Evolutionary conservation across 2,329 filamentous ascomycete genomes (phyloP).

Genomic region (Xylaria sp.): DNA sequence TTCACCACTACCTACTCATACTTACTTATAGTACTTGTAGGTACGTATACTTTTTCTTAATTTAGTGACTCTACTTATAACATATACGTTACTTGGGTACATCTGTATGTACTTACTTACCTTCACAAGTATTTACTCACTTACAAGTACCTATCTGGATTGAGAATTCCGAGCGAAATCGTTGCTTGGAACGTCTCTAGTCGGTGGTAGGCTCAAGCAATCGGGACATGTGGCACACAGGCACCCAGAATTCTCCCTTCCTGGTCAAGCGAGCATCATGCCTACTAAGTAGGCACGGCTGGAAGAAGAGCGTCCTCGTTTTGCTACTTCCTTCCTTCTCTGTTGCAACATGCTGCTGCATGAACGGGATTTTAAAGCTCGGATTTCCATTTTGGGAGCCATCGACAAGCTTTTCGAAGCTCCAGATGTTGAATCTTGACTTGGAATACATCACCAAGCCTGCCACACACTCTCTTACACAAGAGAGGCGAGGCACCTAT

Average conservation of each 20-base stretch:
- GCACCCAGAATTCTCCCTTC: neutral
- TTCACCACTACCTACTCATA: neutral
- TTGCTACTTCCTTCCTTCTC: neutral
- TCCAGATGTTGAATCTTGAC: neutral
- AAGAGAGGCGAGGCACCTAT: neutral
- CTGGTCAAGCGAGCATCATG: neutral
- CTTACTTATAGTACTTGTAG: too few relatives aligned
- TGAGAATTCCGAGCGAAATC: neutral
- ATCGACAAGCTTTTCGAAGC: neutral
- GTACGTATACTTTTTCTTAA: too few relatives aligned
- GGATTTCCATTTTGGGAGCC: conserved; percentile 13
- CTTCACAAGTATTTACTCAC: too few relatives aligned
- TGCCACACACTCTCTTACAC: neutral
- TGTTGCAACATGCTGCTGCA: conserved; percentile 13
- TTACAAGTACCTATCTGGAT: neutral
- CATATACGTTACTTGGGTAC: too few relatives aligned
- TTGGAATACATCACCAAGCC: neutral
- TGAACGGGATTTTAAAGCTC: conserved; percentile 3
- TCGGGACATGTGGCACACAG: conserved; percentile 5
- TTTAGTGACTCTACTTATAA: too few relatives aligned
- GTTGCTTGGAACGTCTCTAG: neutral
- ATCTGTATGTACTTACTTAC: too few relatives aligned
- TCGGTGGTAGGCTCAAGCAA: conserved; percentile 5
- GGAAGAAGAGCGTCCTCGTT: conserved; percentile 6
- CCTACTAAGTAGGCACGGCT: conserved; percentile 10